Evolutionary conservation across 208 protist genomes (phyloP).

Genomic region (Leishmania martiniquensis): DNA sequence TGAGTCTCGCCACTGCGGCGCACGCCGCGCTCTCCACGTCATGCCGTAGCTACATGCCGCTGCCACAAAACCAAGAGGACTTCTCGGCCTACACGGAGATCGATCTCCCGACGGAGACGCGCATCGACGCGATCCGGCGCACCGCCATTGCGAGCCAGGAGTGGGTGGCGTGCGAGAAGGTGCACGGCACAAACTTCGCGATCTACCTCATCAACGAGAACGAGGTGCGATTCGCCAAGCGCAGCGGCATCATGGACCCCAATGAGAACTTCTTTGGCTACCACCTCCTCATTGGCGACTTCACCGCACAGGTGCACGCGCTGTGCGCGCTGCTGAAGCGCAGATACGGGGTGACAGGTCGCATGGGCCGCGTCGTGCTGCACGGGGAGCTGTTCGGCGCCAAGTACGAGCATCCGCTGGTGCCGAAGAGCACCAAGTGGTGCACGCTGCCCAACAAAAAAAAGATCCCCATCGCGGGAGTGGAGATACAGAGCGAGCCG

Average conservation of each 20-base stretch:
- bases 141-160: slow-evolving; percentile 68
- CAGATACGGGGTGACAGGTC: slow-evolving; percentile 55
- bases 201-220: slow-evolving; percentile 79
- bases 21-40: not conserved
- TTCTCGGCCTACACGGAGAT: slow-evolving; percentile 87
- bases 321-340: slow-evolving; percentile 76
- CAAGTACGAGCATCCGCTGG: slow-evolving; percentile 88
- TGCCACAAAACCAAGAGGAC: slow-evolving; percentile 73
- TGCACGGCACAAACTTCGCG: slow-evolving; percentile 89
- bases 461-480: slow-evolving; percentile 73
- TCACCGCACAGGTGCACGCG: slow-evolving; percentile 66
- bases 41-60: slow-evolving; percentile 57
- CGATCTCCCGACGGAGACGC: slow-evolving; percentile 79
- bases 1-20: not conserved
- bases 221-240: slow-evolving; percentile 77
- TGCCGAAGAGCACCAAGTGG: slow-evolving; percentile 84
- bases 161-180: slow-evolving; percentile 89
- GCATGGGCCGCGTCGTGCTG: slow-evolving; percentile 75
- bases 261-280: slow-evolving; percentile 93
- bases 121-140: slow-evolving; percentile 77
- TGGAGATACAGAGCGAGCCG: slow-evolving; percentile 81
- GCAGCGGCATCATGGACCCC: slow-evolving; percentile 87
- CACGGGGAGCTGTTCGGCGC: slow-evolving; percentile 89
- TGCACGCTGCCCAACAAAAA: slow-evolving; percentile 84
- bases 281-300: slow-evolving; percentile 77